Conservation (phyloP, 257 asterid species). For the Eucommia ulmoides region DNA sequence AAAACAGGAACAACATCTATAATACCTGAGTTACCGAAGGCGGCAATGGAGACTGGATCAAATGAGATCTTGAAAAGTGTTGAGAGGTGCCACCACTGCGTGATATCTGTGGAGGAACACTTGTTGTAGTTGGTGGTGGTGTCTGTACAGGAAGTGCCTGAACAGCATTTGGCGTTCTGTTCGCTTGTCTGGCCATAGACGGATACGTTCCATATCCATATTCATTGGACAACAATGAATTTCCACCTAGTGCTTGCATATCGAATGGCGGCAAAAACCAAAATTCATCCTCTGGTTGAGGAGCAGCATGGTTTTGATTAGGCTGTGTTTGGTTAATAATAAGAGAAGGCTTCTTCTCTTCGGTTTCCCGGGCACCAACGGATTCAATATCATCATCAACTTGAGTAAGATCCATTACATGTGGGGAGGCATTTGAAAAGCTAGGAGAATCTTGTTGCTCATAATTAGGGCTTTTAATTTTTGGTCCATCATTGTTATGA, state of each 20-base stretch:
- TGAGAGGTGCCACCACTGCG: conserved; percentile 17
- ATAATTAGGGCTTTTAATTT: conserved; percentile 14
- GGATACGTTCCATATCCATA: conserved; percentile 44
- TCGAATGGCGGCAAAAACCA: conserved; percentile 32
- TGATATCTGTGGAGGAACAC: conserved; percentile 10
- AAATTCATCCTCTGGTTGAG: conserved; percentile 21
- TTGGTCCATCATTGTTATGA: conserved; percentile 21
- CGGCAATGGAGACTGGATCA: conserved; percentile 19
- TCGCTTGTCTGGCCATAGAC: conserved; percentile 24
- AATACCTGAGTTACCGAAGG: conserved; percentile 28
- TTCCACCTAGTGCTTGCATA: conserved; percentile 33
- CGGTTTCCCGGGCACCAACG: conserved; percentile 14
- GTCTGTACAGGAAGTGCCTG: conserved; percentile 63
- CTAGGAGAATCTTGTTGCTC: conserved; percentile 18
- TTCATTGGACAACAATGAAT: conserved; percentile 21
- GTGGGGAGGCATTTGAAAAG: conserved; percentile 13
- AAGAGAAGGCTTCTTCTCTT: conserved; percentile 27
- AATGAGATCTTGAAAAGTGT: conserved; percentile 9
- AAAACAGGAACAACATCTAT: too few species aligned
- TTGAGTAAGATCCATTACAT: conserved; percentile 52
- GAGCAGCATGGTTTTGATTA: conserved; percentile 8
- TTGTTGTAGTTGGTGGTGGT: conserved; percentile 21
- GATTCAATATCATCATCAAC: conserved; percentile 32
- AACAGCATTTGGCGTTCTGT: conserved; percentile 39
- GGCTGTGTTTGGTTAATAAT: conserved; percentile 5